phyloP scores from a whole-genome alignment of 1,284 basidiomycete species.

The Inonotus hispidus region DNA sequence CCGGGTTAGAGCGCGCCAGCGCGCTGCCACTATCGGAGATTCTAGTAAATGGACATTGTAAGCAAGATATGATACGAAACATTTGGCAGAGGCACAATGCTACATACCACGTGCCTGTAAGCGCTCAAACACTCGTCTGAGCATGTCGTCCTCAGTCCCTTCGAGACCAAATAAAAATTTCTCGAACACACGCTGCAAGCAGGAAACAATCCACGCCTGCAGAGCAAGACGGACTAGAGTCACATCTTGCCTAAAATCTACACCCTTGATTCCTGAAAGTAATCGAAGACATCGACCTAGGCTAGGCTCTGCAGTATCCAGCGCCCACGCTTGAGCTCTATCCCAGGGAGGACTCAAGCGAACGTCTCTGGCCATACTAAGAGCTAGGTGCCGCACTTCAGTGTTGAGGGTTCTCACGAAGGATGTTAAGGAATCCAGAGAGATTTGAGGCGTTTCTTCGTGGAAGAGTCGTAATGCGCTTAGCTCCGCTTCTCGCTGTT shows the following conservation, averaged over 20 bases:
- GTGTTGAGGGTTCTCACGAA: constrained; percentile 13
- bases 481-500: constrained; percentile 16
- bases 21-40: constrained; percentile 11
- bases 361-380: constrained; percentile 5
- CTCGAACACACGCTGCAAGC: constrained; percentile 31
- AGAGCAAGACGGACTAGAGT: constrained; percentile 36
- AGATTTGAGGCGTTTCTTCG: constrained; percentile 12
- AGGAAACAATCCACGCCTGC: constrained; percentile 36
- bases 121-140: constrained; percentile 31
- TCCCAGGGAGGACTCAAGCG: constrained; percentile 12
- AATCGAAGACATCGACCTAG: constrained; percentile 29
- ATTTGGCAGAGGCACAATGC: background rate
- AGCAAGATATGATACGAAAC: background rate
- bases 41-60: constrained; percentile 1
- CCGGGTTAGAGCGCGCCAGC: constrained; percentile 15
- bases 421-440: background rate
- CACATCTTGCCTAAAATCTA: constrained; percentile 31
- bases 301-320: constrained; percentile 26
- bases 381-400: constrained; percentile 10
- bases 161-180: constrained; percentile 34
- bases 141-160: constrained; percentile 29
- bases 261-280: constrained; percentile 28
- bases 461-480: constrained; percentile 9
- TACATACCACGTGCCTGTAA: constrained; percentile 31
- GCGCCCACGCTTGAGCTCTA: constrained; percentile 16